Base-by-base conservation (phyloP, 371 early-diverging fungal species). In the Saksenaea oblongispora region DNA sequence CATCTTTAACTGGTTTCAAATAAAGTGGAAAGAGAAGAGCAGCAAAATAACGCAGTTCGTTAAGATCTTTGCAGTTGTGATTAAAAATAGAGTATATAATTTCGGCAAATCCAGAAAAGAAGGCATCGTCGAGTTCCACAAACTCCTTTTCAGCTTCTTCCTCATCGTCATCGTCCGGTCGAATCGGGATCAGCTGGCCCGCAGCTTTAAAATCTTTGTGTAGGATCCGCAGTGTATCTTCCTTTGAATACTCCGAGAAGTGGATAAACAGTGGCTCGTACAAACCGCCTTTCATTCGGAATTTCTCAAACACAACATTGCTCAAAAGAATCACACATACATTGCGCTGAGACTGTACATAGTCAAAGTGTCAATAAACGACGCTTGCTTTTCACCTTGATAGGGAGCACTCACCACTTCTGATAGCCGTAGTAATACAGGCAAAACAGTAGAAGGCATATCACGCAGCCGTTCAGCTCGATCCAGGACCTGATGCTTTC, bases 21-120 rank as follows among this genome's bases (percentile, higher is more conserved):
- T 93, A 96, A 42, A 92, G 80, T 5, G 94, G 93, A 59, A 88
- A 94, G 17, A 95, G 75, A 34, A 94, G 74, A 0, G 87, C 84
- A 5, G 89, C 89, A 51, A 95, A 65, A 59, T 94, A 89, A 10
- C 93, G 82, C n/a, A 96, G 78, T 71, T 96, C 95, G 51, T 88
- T 90, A 47, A 96, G 63, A 62, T 95, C 93, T 57, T 87, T 86
- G 72, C 94, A 93, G 51, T 92, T 88, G 42, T 84, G 80, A 42
- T 83, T 82, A 64, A 95, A 92, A 35, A 91, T 88, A 37, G 87
- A 85, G 64, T 92, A 92, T 11, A 93, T 78, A 5, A 91, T 70
- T 26, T 90, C 88, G 15, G 85, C 77, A 75, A 94, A 95, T 0
- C 76, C 73, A 44, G 69, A 56, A 59, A 85, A 92, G 56, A 94